Evolutionary conservation across 768 basidiomycete genomes (phyloP), one percentile per base, ranked within the genome.

Genomic region (Xerocomus potaroensis): DNA sequence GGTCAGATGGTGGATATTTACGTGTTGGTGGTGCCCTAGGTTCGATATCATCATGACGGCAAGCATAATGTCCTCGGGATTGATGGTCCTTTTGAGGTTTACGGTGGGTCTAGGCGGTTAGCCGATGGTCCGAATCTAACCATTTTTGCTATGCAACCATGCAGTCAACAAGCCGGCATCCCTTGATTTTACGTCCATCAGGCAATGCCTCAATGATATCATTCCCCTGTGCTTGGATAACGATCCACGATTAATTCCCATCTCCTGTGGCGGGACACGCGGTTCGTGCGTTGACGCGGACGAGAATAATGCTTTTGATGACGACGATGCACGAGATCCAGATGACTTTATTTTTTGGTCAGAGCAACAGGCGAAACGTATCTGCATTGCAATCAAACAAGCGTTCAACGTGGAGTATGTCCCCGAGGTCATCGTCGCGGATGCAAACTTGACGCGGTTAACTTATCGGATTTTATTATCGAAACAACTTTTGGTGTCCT

Each of bases 291-390:
- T 16, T 34, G 56, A 49, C n/a, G 31, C 32, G 8, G 51, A 48
- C 14, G 56, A 54, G 32, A 40, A 36, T 5, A 12, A 37, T 12
- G 21, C 21, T 14, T 27, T 10, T 27, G 26, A 27, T 6, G 73
- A 77, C 33, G 26, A 27, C 5, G 73, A 77, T 32, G 67, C 69
- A 29, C 80, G 75, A 36, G 89, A 94, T 58, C 81, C 83, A 1
- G 94, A 98, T 60, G 94, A 98, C 68, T 98, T 99, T 66, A 78
- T 80, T 37, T 92, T 99, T 70, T 95, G 93, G 91, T 85, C 85
- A 2, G 84, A 87, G 57, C 72, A 74, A 34, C 95, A 99, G 65
- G 96, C 95, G 46, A 86, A 84, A 67, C 80, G 91, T 44, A 97
- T 99, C 55, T 86, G 85, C 42, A 68, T 72, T 16, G 84, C 81